A percentile compares a stretch with the other conserved stretches of the same genome.
These are phyloP conservation scores for Gaultheria prostrata DNA, from an alignment of 148 eudicot species.

Conservation along the genomic window DNA sequence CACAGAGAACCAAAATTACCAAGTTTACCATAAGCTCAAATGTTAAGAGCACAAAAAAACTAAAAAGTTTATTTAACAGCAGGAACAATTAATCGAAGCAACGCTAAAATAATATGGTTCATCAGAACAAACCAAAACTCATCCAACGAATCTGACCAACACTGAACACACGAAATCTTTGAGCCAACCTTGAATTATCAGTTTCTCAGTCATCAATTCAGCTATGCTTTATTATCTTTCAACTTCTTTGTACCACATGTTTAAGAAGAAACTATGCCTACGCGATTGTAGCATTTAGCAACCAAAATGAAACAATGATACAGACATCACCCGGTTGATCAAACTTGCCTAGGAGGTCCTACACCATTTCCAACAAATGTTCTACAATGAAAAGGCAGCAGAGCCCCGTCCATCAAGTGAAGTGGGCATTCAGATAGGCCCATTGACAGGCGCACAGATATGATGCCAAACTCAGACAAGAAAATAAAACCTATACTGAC, in stretches of 20 bases:
- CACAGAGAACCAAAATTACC: background rate
- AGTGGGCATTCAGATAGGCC: background rate
- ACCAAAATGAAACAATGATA: background rate
- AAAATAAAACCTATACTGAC: background rate
- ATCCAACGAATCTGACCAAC: background rate
- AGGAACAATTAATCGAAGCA: background rate
- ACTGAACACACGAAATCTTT: background rate
- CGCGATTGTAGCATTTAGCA: conserved; percentile 3
- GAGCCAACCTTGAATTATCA: background rate
- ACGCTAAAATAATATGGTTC: background rate
- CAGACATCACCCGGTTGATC: background rate
- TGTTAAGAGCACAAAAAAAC: background rate
- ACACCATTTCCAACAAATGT: background rate
- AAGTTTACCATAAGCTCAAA: background rate
- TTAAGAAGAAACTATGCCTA: background rate
- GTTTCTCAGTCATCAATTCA: background rate
- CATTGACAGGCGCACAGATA: background rate
- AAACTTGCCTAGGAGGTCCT: background rate
- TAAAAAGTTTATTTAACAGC: background rate
- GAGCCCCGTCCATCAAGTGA: background rate
- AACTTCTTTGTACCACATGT: background rate
- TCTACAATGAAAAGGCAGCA: background rate
- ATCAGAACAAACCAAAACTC: background rate
- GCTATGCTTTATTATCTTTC: background rate
- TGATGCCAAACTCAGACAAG: background rate